Conservation (phyloP, 139 green algal genomes). For the Edaphochlamys debaryana region DNA sequence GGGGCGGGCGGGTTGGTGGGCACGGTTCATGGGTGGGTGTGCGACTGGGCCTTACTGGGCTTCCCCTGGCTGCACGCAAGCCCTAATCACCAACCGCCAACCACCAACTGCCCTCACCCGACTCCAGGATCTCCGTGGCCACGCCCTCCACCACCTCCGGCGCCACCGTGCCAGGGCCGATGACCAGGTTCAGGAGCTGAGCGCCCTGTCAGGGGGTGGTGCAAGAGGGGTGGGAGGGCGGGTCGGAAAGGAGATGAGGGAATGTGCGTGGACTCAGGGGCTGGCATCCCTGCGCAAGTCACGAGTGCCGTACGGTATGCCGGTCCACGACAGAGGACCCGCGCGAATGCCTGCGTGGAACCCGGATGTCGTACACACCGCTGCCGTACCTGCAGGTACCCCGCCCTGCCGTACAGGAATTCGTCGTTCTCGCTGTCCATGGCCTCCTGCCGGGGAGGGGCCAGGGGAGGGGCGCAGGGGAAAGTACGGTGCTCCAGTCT, state of each 20-base stretch:
- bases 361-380: neutral
- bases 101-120: too few relatives aligned
- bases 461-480: too few relatives aligned
- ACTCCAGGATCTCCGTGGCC: conserved; percentile 18
- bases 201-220: conserved; percentile 7
- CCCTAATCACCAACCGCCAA: too few relatives aligned
- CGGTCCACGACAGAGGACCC: too few relatives aligned
- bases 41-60: too few relatives aligned
- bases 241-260: neutral
- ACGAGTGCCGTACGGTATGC: too few relatives aligned
- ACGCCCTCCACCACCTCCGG: conserved; percentile 25
- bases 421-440: conserved; percentile 38
- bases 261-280: too few relatives aligned
- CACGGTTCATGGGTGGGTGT: too few relatives aligned
- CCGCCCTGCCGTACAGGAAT: conserved; percentile 34
- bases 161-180: conserved; percentile 33
- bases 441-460: conserved; percentile 6
- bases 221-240: neutral
- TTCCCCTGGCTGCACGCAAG: too few relatives aligned
- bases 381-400: conserved; percentile 36
- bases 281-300: too few relatives aligned
- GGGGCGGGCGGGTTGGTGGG: neutral
- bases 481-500: too few relatives aligned
- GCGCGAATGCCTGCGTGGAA: neutral
- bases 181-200: conserved; percentile 33